Percentiles rank a stretch among this genome's conserved stretches.
Conservation (phyloP, 2,329 filamentous ascomycete genomes). For the Hypocrella siamensis region DNA sequence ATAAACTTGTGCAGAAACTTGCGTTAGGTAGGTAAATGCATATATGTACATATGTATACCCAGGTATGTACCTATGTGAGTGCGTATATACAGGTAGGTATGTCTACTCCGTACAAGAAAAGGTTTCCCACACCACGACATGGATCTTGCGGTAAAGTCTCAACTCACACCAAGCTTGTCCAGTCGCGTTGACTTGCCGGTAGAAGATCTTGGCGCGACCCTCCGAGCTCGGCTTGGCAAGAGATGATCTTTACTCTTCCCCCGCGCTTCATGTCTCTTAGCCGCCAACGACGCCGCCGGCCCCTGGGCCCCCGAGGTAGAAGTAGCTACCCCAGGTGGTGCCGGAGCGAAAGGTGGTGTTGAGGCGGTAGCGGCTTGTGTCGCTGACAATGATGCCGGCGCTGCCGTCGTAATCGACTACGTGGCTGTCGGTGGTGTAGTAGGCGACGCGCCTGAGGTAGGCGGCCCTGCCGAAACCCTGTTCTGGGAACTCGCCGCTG, state of each 20-base stretch:
- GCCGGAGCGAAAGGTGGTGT: slow-evolving; percentile 5
- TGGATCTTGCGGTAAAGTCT: too few species aligned
- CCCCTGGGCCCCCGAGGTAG: slow-evolving; percentile 8
- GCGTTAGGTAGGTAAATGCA: too few species aligned
- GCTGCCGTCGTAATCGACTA: slow-evolving; percentile 4
- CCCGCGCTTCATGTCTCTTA: slow-evolving; percentile 2
- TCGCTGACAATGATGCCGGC: slow-evolving; percentile 5
- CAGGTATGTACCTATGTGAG: too few species aligned
- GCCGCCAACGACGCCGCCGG: slow-evolving; percentile 7
- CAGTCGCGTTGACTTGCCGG: too few species aligned
- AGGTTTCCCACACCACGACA: too few species aligned
- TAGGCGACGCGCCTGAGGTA: slow-evolving; percentile 8
- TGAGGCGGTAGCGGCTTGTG: slow-evolving; percentile 4
- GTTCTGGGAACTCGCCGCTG: slow-evolving; percentile 9
- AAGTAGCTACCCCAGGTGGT: slow-evolving; percentile 7
- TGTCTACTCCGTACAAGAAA: too few species aligned
- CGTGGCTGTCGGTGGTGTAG: slow-evolving; percentile 1
- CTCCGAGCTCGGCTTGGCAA: too few species aligned
- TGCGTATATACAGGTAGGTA: too few species aligned
- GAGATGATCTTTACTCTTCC: background rate
- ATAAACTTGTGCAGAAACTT: too few species aligned
- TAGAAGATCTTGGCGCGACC: too few species aligned
- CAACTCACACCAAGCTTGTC: too few species aligned
- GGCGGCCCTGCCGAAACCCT: slow-evolving; percentile 5
- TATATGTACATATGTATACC: too few species aligned